These are phyloP conservation scores for Curvularia hawaiiensis DNA, from an alignment of 2,329 filamentous ascomycete species.

Conservation along the genomic window DNA sequence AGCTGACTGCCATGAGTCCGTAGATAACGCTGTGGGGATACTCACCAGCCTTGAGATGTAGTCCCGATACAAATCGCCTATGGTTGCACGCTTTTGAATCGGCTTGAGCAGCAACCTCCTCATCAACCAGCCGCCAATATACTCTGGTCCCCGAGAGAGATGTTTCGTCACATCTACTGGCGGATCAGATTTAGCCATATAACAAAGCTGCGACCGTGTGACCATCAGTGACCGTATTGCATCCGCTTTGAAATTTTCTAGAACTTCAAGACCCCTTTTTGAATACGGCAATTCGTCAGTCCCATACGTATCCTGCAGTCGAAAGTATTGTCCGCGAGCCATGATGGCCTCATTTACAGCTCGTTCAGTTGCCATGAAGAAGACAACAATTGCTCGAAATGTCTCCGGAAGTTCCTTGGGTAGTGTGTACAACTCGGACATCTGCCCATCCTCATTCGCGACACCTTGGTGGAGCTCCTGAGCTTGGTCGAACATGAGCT, in stretches of 20 bases:
- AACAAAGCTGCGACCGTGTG: slow-evolving; percentile 33
- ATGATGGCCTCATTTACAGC: slow-evolving; percentile 26
- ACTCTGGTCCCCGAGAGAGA: slow-evolving; percentile 36
- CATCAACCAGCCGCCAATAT: slow-evolving; percentile 39
- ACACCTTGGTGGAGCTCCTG: slow-evolving; percentile 36
- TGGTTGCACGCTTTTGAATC: slow-evolving; percentile 30
- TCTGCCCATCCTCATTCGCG: slow-evolving; percentile 27
- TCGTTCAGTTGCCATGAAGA: slow-evolving; percentile 36
- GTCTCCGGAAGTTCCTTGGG: slow-evolving; percentile 29
- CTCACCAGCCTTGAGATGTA: slow-evolving; percentile 41
- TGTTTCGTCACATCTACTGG: slow-evolving; percentile 20
- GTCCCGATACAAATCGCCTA: slow-evolving; percentile 39
- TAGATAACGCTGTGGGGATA: background rate
- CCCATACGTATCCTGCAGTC: background rate
- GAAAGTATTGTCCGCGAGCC: slow-evolving; percentile 1
- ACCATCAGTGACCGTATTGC: slow-evolving; percentile 16
- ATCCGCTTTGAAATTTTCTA: slow-evolving; percentile 26
- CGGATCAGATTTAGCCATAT: slow-evolving; percentile 27
- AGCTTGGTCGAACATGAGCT: slow-evolving; percentile 17
- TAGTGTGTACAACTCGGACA: slow-evolving; percentile 35
- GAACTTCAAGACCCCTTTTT: slow-evolving; percentile 18
- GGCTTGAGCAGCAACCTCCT: slow-evolving; percentile 38
- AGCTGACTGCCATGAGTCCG: background rate
- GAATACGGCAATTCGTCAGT: slow-evolving; percentile 12
- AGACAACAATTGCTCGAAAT: slow-evolving; percentile 29